phyloP scores from a whole-genome alignment of 495 filamentous ascomycete species.

The Aspergillus bertholletiae region DNA sequence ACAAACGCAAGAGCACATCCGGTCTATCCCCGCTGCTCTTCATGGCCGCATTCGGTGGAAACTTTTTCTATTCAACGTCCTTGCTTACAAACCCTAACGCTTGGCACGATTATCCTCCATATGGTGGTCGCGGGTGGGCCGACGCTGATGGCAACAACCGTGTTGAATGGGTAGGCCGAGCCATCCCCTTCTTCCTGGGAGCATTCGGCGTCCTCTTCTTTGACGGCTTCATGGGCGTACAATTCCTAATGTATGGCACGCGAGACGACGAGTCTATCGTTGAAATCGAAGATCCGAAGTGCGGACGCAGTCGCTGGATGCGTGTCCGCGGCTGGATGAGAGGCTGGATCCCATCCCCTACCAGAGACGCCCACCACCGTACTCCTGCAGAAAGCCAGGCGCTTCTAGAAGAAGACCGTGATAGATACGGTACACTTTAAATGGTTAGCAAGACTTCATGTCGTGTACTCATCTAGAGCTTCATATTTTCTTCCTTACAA shows the following conservation, averaged over 20 bases:
- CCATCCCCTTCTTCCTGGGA: slow-evolving; percentile 68
- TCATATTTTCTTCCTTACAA: background rate
- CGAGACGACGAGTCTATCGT: slow-evolving; percentile 28
- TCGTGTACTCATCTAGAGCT: background rate
- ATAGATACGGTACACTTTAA: slow-evolving; percentile 37
- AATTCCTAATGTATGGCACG: slow-evolving; percentile 60
- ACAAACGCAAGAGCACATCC: slow-evolving; percentile 60
- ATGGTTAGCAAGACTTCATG: background rate
- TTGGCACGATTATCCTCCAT: slow-evolving; percentile 57
- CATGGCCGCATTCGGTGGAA: slow-evolving; percentile 68
- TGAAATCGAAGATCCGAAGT: slow-evolving; percentile 33
- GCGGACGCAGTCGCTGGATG: slow-evolving; percentile 46
- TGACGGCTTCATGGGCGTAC: slow-evolving; percentile 63
- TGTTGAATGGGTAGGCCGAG: slow-evolving; percentile 53
- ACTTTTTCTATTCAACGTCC: slow-evolving; percentile 68
- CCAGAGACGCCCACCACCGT: slow-evolving; percentile 7
- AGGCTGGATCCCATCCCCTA: slow-evolving; percentile 57
- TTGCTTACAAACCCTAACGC: slow-evolving; percentile 65
- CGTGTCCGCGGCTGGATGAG: slow-evolving; percentile 65
- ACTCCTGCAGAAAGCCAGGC: slow-evolving; percentile 27
- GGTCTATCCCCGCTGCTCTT: slow-evolving; percentile 69
- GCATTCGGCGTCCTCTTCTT: slow-evolving; percentile 65
- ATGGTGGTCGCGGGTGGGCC: slow-evolving; percentile 67
- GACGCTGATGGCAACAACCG: slow-evolving; percentile 56
- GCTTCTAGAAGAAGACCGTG: slow-evolving; percentile 29